A percentile compares a stretch with the other conserved stretches of the same genome.
Evolutionary conservation across 1,284 basidiomycete species (phyloP).

Genomic region (Trametes pubescens): DNA sequence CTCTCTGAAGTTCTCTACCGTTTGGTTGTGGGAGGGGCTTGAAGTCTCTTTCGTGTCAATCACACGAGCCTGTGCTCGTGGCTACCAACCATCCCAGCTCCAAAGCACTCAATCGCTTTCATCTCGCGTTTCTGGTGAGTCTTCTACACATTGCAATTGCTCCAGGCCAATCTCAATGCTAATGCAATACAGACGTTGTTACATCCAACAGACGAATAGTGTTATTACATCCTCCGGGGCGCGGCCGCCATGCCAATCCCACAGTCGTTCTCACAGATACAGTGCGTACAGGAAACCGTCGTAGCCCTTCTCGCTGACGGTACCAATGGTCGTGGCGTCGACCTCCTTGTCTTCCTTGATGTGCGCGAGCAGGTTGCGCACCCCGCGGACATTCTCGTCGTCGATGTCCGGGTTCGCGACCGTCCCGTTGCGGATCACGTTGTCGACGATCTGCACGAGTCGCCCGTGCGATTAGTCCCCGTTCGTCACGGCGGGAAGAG

Average conservation of each 20-base stretch:
- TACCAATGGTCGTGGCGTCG: constrained; percentile 67
- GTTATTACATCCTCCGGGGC: neutral
- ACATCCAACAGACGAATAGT: neutral
- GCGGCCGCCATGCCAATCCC: neutral
- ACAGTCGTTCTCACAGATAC: constrained; percentile 3
- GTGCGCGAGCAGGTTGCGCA: constrained; percentile 54
- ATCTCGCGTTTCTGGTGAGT: neutral
- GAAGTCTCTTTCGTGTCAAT: neutral
- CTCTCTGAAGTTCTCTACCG: neutral
- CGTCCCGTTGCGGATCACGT: constrained; percentile 61
- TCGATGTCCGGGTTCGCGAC: constrained; percentile 53
- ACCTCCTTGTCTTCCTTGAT: constrained; percentile 62
- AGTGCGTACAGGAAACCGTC: constrained; percentile 68
- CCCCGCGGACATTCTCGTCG: constrained; percentile 53
- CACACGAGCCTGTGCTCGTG: too few relatives aligned
- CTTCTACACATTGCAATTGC: neutral
- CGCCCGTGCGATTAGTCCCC: neutral
- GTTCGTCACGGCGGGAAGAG: neutral
- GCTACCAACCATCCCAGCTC: too few relatives aligned
- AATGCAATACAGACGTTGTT: constrained; percentile 1
- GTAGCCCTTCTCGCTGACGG: constrained; percentile 68
- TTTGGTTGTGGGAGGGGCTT: neutral
- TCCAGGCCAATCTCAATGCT: neutral
- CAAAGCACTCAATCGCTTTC: too few relatives aligned
- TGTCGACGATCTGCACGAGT: constrained; percentile 61